Evolutionary conservation across 495 filamentous ascomycete genomes (phyloP), one percentile per base, ranked within the genome.

Genomic region (Hyaloscypha finlandica): DNA sequence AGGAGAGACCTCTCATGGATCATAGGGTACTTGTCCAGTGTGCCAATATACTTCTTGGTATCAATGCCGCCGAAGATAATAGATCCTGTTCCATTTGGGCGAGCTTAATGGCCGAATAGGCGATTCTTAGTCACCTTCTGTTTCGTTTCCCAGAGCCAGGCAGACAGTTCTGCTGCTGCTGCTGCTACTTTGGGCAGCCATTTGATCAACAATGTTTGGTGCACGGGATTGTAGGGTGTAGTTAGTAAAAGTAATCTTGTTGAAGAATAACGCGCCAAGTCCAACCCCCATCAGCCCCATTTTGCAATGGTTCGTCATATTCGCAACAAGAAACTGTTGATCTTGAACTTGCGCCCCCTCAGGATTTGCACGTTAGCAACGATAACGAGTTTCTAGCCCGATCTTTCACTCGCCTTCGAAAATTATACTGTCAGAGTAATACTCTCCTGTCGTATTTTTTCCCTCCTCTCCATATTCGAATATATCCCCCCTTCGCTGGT

Each of bases 141-240:
- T 37, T 6, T 37, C 35, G 12, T 37, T 31, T 2, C 59, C 37
- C 31, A 62, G 48, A 19, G 8, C 42, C 9, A 62, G 14, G 3
- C 33, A 2, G 22, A 62, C 52, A 0, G 59, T 19, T 48, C 37
- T n/a, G 20, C n/a, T 45, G 8, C 30, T 45, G 8, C 30, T 22
- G 11, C 20, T 62, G 6, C 6, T 9, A 45, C 45, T 51, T 11
- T 62, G 35, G 3, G 14, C 35, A 11, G 35, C 35, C 35, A 62
- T 20, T 8, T 39, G 19, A 29, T 62, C 59, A 51, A 62, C 48
- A 16, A 62, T 52, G 48, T 62, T 62, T 4, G 33, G 33, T 12
- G 35, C 35, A 37, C 35, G 35, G 6, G 35, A 12, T 6, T 37
- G 35, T 1, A 6, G 35, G 12, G 6, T 8, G 45, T 62, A 62